Evolutionary conservation across 306 rosid genomes (phyloP).

Genomic region (Oemleria cerasiformis): DNA sequence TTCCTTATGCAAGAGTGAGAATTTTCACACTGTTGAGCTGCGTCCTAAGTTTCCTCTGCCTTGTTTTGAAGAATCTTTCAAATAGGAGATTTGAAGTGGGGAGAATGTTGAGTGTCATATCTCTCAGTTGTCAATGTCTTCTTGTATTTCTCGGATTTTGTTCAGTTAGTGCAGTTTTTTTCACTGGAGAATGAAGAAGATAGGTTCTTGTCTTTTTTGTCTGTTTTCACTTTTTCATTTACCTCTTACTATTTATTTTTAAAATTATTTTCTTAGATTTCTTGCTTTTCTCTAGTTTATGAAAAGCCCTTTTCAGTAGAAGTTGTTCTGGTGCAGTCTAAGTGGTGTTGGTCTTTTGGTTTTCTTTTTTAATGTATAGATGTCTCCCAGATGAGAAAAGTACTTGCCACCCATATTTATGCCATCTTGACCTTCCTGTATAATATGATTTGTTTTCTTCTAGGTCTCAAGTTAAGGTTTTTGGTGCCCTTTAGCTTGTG

Average conservation of each 20-base stretch:
- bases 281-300: neutral
- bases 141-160: neutral
- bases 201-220: neutral
- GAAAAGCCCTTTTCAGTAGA: neutral
- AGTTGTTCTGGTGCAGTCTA: neutral
- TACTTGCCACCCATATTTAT: neutral
- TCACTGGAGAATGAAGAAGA: neutral
- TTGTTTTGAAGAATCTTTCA: neutral
- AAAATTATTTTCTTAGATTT: neutral
- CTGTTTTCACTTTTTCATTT: neutral
- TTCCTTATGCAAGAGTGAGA: neutral
- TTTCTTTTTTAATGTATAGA: neutral
- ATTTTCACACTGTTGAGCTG: neutral
- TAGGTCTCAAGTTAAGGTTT: neutral
- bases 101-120: neutral
- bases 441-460: neutral
- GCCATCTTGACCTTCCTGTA: neutral
- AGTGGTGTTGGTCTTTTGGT: neutral
- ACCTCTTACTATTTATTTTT: neutral
- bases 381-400: neutral
- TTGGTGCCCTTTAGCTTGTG: neutral
- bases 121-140: neutral
- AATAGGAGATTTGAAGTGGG: neutral
- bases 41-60: neutral
- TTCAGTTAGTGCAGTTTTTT: neutral